Conservation (phyloP, 495 filamentous ascomycete species). For the Penicillium arizonense region DNA sequence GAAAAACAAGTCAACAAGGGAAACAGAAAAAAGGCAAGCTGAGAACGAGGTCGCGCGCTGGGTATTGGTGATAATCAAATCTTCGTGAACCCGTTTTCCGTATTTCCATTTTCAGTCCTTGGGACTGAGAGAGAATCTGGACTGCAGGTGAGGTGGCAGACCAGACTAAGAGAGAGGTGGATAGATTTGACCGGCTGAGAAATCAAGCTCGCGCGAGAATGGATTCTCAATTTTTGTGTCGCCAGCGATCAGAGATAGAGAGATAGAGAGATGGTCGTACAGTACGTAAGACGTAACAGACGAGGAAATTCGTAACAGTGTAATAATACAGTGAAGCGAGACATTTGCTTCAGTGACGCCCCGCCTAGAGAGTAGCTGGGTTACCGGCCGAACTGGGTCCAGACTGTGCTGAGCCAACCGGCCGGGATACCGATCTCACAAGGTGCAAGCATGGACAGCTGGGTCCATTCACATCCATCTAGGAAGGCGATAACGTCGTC, state of each 20-base stretch:
- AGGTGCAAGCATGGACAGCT: constrained; percentile 27
- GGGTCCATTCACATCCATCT: constrained; percentile 43
- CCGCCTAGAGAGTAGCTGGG: not conserved
- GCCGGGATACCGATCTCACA: constrained; percentile 37
- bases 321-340: constrained; percentile 17
- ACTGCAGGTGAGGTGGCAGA: not conserved
- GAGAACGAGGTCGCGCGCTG: constrained; percentile 4
- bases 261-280: constrained; percentile 9
- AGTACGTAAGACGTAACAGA: constrained; percentile 14
- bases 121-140: not conserved
- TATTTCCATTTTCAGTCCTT: not conserved
- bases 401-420: constrained; percentile 44
- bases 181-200: constrained; percentile 1
- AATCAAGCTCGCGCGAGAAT: not conserved
- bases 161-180: not conserved
- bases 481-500: constrained; percentile 49
- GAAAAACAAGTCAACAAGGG: not conserved
- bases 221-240: not conserved
- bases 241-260: constrained; percentile 7
- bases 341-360: not conserved
- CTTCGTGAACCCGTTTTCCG: constrained; percentile 8
- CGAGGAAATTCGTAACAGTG: constrained; percentile 17
- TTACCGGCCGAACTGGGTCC: constrained; percentile 36
- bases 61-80: constrained; percentile 13
- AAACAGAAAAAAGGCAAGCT: not conserved